phyloP scores from a whole-genome alignment of 768 basidiomycete species.

The Artomyces pyxidatus region DNA sequence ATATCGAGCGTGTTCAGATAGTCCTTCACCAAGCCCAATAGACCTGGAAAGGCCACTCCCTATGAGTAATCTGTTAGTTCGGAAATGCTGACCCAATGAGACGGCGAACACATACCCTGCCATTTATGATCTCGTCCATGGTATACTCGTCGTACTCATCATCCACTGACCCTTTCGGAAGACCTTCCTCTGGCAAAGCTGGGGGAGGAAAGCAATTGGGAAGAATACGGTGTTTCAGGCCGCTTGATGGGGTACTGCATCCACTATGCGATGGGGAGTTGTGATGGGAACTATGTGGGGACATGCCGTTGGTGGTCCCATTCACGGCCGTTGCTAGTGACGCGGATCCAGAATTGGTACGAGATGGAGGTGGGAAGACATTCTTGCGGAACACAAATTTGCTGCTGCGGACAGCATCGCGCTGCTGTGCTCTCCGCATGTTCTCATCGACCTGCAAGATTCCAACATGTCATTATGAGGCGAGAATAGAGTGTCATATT shows the following conservation, averaged over 20 bases:
- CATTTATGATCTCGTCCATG: conserved; percentile 88
- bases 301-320: conserved; percentile 16
- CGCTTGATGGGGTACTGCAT: conserved; percentile 15
- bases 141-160: conserved; percentile 92
- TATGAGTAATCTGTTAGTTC: conserved; percentile 20
- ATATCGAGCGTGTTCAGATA: conserved; percentile 87
- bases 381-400: conserved; percentile 89
- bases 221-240: conserved; percentile 60
- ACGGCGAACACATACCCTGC: conserved; percentile 48
- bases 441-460: conserved; percentile 84
- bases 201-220: conserved; percentile 64
- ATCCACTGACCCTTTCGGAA: conserved; percentile 39
- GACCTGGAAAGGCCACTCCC: conserved; percentile 65
- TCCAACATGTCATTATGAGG: neutral
- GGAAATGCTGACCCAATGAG: neutral
- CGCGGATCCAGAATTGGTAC: conserved; percentile 30
- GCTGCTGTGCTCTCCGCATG: conserved; percentile 81
- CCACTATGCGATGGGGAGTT: conserved; percentile 15
- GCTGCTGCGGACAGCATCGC: conserved; percentile 65
- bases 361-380: conserved; percentile 50
- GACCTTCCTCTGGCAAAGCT: conserved; percentile 43
- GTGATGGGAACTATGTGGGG: conserved; percentile 23
- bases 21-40: conserved; percentile 71
- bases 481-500: neutral
- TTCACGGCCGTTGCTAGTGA: no score